A percentile compares a stretch with the other conserved stretches of the same genome.
Evolutionary conservation across 2,329 filamentous ascomycete species (phyloP).

Genomic region (Tolypocladium tundrense): DNA sequence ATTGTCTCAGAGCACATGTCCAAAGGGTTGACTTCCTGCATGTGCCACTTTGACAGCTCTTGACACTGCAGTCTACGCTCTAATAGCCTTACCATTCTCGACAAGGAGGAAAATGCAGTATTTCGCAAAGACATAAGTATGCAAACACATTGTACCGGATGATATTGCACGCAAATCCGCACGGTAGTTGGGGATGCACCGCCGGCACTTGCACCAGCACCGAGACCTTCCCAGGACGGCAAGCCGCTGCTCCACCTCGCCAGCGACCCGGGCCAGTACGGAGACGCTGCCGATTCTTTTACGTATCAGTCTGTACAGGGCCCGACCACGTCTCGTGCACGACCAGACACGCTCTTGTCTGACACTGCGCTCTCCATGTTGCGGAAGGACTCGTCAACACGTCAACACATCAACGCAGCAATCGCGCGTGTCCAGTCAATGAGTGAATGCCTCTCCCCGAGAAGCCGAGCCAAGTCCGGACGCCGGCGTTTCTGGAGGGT

Average conservation of each 20-base stretch:
- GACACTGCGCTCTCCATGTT: not conserved
- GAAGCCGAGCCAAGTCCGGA: conserved; percentile 1
- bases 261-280: not conserved
- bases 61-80: no score
- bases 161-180: no score
- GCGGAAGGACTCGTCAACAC: no score
- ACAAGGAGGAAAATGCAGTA: no score
- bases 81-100: no score
- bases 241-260: not conserved
- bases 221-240: not conserved
- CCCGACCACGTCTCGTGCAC: not conserved
- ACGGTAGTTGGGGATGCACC: no score
- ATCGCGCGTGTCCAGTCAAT: not conserved
- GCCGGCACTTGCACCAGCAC: not conserved
- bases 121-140: no score
- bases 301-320: not conserved
- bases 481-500: not conserved
- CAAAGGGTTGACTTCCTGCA: no score
- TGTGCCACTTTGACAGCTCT: no score
- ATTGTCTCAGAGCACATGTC: no score
- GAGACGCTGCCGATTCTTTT: not conserved
- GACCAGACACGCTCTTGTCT: not conserved
- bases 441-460: not conserved
- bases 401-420: not conserved
- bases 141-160: no score